A percentile compares a stretch with the other conserved stretches of the same genome.
Conservation (phyloP, 2,329 filamentous ascomycete genomes). For the Ophiostoma angusticollis region DNA sequence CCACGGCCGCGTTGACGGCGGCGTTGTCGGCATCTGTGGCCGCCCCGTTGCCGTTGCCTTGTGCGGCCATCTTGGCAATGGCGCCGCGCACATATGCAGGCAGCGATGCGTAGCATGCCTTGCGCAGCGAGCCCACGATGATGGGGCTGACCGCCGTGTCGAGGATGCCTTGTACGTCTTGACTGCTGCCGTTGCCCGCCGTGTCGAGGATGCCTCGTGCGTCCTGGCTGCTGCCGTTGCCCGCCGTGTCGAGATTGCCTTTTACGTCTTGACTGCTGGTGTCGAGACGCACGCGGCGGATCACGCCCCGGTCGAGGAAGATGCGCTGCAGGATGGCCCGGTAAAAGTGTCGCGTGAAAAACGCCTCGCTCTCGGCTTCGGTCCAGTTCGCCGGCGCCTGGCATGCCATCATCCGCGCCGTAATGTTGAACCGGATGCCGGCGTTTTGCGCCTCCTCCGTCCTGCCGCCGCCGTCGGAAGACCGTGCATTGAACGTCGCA, state of each 20-base stretch:
- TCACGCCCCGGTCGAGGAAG: conserved; percentile 74
- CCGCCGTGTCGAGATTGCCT: conserved; percentile 43
- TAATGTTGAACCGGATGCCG: conserved; percentile 83
- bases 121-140: conserved; percentile 74
- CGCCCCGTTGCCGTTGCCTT: conserved; percentile 14
- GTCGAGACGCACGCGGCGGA: conserved; percentile 47
- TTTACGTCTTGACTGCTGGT: conserved; percentile 22
- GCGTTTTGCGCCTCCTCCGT: conserved; percentile 34
- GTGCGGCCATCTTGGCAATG: conserved; percentile 50
- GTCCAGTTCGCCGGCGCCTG: conserved; percentile 94
- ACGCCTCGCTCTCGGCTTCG: conserved; percentile 61
- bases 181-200: conserved; percentile 5
- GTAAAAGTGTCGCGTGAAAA: conserved; percentile 90
- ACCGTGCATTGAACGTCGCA: too few relatives aligned
- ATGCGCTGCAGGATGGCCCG: conserved; percentile 81
- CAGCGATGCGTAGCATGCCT: conserved; percentile 66
- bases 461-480: too few relatives aligned
- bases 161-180: conserved; percentile 27
- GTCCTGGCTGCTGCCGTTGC: conserved; percentile 75
- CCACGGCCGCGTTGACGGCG: conserved; percentile 35
- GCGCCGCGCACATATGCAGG: conserved; percentile 68
- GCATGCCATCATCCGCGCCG: conserved; percentile 94
- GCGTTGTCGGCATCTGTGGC: conserved; percentile 15
- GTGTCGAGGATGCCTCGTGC: conserved; percentile 58
- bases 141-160: conserved; percentile 59